These are phyloP conservation scores for Phialophora macrospora DNA, from an alignment of 2,329 filamentous ascomycete genomes.

Conservation along the genomic window DNA sequence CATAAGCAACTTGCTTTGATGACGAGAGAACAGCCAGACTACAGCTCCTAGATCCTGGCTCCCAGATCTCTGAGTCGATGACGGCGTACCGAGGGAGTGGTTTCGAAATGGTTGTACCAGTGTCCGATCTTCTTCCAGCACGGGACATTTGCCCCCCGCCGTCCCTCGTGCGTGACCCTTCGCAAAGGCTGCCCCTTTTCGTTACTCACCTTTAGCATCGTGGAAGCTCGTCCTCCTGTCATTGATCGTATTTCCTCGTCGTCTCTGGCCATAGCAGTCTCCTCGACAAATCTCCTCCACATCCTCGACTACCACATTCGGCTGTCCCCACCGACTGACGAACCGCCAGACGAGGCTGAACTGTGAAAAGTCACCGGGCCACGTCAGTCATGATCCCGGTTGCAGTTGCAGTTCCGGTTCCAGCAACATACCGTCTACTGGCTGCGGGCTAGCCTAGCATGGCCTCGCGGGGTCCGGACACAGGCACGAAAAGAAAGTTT, in stretches of 20 bases:
- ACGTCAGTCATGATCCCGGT: neutral
- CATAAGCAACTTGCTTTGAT: neutral
- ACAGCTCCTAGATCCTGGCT: neutral
- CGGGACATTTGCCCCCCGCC: neutral
- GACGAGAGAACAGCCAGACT: neutral
- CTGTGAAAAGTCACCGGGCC: neutral
- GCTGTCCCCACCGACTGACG: neutral
- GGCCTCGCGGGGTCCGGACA: too few species aligned
- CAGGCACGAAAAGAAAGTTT: too few species aligned
- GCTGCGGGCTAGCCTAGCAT: too few species aligned
- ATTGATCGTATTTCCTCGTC: neutral
- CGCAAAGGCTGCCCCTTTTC: neutral
- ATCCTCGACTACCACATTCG: neutral
- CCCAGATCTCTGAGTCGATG: neutral
- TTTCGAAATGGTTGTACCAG: neutral
- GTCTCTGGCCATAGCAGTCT: neutral
- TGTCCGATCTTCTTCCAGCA: conserved; percentile 6
- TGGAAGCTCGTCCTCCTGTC: neutral
- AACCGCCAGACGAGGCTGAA: neutral
- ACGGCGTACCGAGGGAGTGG: neutral
- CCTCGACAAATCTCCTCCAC: conserved; percentile 1
- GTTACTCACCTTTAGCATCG: neutral
- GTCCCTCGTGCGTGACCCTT: neutral
- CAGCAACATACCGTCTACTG: too few species aligned
- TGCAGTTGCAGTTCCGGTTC: neutral